Base-by-base conservation (phyloP, 352 stramenopile genomes). In the Globisporangium ultimum region DNA sequence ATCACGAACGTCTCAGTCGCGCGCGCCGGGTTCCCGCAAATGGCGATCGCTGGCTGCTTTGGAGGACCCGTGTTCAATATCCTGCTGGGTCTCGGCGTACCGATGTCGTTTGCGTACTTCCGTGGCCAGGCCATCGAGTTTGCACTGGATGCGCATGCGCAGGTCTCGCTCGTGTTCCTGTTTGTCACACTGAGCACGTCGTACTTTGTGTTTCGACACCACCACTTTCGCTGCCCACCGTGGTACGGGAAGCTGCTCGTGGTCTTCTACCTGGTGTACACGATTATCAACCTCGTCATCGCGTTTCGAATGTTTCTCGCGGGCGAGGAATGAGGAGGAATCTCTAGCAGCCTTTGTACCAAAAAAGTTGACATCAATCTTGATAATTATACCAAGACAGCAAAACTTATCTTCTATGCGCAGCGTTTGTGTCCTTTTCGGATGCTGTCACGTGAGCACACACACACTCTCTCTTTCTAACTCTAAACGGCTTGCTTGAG, bases 31-130 rank as follows among this genome's bases (percentile, higher is more conserved):
- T 93, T 91, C 42, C 77, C 84, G 13, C 76, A 93, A 64, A 95
- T 95, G 86, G 86, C 86, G 40, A 90, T 95, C 48, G 84, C 84
- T 8, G 86, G 86, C 3, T 95, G 86, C 62, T 93, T 87, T 63
- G 86, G 84, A 49, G 86, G 86, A 1, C 86, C 79, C 9, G 86
- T 93, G 5, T 93, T 93, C 64, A 93, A 93, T 52, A 78, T 95
- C 32, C 66, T 95, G 24, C 68, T 95, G 21, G 86, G 86, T 0
- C 73, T 95, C 28, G 86, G 86, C 15, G 66, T 93, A 9, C 84
- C 86, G 2, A 89, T 93, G 76, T 59, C 76, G 3, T 69, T 80
- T 41, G 76, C 84, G 8, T 87, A 79, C 48, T 55, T 87, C 14
- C 69, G 59, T 24, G 73, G 72, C 15, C 66, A 78, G 18, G 66